These are phyloP conservation scores for Wallacemonas sp. DNA, from an alignment of 208 protist genomes.

Conservation along the genomic window DNA sequence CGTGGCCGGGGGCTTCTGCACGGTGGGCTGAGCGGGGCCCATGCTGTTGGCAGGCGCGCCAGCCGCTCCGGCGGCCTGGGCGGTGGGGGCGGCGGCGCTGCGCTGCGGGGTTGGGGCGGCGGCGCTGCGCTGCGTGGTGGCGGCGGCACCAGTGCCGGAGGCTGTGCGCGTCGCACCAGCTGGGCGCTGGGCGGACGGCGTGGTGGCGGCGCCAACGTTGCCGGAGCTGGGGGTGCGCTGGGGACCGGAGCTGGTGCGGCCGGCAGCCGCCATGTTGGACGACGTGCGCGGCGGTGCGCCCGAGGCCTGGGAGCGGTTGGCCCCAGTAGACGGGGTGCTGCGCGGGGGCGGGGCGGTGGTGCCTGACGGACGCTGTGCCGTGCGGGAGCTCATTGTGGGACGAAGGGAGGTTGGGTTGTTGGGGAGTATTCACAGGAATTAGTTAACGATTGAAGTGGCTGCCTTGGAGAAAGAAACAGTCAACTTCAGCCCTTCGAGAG, in stretches of 20 bases:
- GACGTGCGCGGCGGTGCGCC: neutral
- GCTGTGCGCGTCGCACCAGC: slow-evolving; percentile 1
- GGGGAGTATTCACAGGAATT: slow-evolving; percentile 8
- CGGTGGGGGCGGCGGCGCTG: neutral
- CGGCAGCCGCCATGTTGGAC: neutral
- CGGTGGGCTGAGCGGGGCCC: slow-evolving; percentile 12
- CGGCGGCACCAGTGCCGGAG: slow-evolving; percentile 13
- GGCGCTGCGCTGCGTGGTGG: slow-evolving; percentile 4
- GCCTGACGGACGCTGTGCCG: neutral
- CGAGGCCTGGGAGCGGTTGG: neutral
- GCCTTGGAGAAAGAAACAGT: no score
- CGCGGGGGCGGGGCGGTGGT: neutral
- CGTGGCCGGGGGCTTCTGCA: slow-evolving; percentile 17
- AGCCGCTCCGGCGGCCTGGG: neutral
- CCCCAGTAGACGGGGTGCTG: neutral
- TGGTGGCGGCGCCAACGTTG: slow-evolving; percentile 8
- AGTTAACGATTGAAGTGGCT: no score
- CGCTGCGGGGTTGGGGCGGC: slow-evolving; percentile 1
- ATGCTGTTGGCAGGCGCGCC: no score
- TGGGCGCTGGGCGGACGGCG: neutral
- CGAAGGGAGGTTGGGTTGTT: neutral
- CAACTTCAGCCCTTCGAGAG: no score
- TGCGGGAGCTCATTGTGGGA: slow-evolving; percentile 19
- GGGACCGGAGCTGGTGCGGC: slow-evolving; percentile 5
- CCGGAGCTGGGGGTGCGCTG: slow-evolving; percentile 9